Evolutionary conservation across 2,329 filamentous ascomycete species (phyloP).

Genomic region (Fonsecaea nubica): DNA sequence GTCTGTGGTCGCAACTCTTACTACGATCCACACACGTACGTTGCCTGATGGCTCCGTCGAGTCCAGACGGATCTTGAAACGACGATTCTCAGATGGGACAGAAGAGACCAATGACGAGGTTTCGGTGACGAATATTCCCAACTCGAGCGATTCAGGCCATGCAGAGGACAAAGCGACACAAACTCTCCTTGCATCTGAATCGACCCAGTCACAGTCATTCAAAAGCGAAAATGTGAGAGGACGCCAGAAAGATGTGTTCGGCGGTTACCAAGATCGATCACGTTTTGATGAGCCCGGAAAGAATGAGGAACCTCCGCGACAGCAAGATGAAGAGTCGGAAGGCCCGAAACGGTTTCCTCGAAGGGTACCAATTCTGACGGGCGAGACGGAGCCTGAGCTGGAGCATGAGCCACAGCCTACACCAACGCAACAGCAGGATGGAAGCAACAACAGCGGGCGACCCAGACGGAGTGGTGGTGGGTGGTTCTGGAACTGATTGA

Average conservation of each 20-base stretch:
- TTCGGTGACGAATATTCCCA: conserved; percentile 15
- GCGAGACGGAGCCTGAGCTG: not conserved
- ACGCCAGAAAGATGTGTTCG: not conserved
- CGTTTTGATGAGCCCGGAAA: not conserved
- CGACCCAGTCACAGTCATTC: not conserved
- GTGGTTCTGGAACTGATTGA: conserved; percentile 34
- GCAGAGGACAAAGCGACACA: conserved; percentile 27
- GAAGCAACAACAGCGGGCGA: not conserved
- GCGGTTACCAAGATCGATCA: not conserved
- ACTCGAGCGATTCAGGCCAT: not conserved
- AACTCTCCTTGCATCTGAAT: not conserved
- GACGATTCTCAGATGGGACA: conserved; percentile 65
- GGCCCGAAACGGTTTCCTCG: not conserved
- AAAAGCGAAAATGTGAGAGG: not conserved
- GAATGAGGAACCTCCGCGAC: not conserved
- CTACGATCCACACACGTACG: conserved; percentile 62
- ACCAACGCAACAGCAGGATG: conserved; percentile 1
- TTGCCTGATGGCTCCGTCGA: conserved; percentile 64
- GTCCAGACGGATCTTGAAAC: conserved; percentile 64
- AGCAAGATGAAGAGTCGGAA: not conserved
- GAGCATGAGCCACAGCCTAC: not conserved
- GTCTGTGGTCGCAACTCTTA: conserved; percentile 61
- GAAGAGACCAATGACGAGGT: conserved; percentile 64
- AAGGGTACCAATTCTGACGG: not conserved
- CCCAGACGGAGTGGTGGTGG: conserved; percentile 22